These are phyloP conservation scores for Condylostoma magnum DNA, from an alignment of 169 alveolate genomes.

Conservation along the genomic window DNA sequence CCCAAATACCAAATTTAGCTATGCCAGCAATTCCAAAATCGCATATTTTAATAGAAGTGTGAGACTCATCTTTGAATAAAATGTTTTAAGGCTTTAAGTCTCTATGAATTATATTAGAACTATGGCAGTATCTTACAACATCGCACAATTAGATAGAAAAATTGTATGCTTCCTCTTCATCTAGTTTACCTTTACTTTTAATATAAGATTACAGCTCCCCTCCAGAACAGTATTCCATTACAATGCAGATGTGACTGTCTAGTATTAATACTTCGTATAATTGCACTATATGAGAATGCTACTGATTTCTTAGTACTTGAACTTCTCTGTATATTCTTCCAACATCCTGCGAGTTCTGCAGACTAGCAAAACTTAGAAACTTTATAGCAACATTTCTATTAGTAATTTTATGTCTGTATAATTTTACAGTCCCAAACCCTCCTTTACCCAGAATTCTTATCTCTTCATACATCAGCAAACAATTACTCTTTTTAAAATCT, in stretches of 20 bases:
- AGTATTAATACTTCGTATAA: slow-evolving; percentile 8
- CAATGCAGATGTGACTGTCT: slow-evolving; percentile 13
- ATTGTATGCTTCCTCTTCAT: slow-evolving; percentile 20
- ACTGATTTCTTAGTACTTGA: neutral
- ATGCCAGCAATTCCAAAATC: slow-evolving; percentile 14
- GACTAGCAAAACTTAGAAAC: neutral
- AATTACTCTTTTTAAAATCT: neutral
- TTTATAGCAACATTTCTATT: slow-evolving; percentile 33
- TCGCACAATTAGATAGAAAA: neutral
- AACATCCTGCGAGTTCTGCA: slow-evolving; percentile 12
- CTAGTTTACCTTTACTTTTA: neutral
- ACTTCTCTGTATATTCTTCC: slow-evolving; percentile 12
- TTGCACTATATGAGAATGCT: slow-evolving; percentile 14
- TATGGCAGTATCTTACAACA: neutral
- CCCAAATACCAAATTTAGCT: neutral
- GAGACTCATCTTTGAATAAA: neutral
- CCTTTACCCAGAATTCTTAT: slow-evolving; percentile 16
- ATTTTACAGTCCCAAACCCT: slow-evolving; percentile 31
- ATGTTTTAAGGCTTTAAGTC: slow-evolving; percentile 8
- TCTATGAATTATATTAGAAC: neutral
- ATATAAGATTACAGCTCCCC: slow-evolving; percentile 27
- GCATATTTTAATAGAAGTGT: neutral
- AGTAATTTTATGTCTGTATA: slow-evolving; percentile 21
- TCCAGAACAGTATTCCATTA: slow-evolving; percentile 35
- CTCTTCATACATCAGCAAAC: slow-evolving; percentile 13